These are phyloP conservation scores for Skeletonema grethae DNA, from an alignment of 108 stramenopile species.

Conservation along the genomic window DNA sequence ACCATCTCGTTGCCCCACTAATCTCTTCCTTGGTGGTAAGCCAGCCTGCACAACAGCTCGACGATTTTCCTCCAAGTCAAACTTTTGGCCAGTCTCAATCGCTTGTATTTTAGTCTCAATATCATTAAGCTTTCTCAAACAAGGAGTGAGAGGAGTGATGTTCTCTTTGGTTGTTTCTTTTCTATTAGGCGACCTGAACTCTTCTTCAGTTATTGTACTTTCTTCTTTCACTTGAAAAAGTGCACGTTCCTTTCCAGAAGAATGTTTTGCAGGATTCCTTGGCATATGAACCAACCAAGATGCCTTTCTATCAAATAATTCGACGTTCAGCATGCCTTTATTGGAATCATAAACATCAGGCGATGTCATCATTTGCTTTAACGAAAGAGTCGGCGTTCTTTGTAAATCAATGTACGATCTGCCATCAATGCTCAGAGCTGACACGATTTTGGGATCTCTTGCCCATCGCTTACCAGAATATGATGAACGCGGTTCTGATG, in stretches of 20 bases:
- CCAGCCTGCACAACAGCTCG: constrained; percentile 18
- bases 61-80: constrained; percentile 28
- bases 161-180: constrained; percentile 6
- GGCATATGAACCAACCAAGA: constrained; percentile 78
- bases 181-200: constrained; percentile 17
- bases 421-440: constrained; percentile 53
- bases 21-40: neutral
- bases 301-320: constrained; percentile 56
- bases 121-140: constrained; percentile 33
- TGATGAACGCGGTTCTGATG: constrained; percentile 27
- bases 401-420: constrained; percentile 59
- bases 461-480: constrained; percentile 67
- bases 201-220: neutral
- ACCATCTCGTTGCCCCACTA: neutral
- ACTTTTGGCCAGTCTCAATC: constrained; percentile 13
- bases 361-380: constrained; percentile 30
- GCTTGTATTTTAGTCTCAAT: constrained; percentile 26
- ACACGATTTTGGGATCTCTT: constrained; percentile 52
- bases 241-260: constrained; percentile 20
- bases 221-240: neutral
- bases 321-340: constrained; percentile 11
- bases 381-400: constrained; percentile 51
- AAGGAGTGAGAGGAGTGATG: constrained; percentile 22
- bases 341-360: constrained; percentile 14
- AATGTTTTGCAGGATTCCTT: constrained; percentile 23